These are phyloP conservation scores for Barnettozyma wickerhamii DNA, from an alignment of 805 yeast species.

Conservation along the genomic window DNA sequence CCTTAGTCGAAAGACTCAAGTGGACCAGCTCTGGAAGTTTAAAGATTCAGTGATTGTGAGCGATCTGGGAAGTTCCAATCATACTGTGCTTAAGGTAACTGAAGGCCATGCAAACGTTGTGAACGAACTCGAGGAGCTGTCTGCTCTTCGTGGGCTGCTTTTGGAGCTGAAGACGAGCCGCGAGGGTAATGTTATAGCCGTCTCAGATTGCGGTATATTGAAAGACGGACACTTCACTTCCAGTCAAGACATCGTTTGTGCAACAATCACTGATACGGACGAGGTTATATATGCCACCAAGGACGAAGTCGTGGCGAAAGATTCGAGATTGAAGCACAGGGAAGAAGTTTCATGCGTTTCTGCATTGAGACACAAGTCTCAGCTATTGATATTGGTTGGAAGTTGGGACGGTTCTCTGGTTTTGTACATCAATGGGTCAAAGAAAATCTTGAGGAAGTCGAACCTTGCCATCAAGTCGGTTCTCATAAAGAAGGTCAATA, in stretches of 20 bases:
- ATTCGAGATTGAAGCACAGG: background rate
- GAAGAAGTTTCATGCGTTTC: slow-evolving; percentile 17
- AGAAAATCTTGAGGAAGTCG: slow-evolving; percentile 3
- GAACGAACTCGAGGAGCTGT: slow-evolving; percentile 11
- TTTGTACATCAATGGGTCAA: slow-evolving; percentile 8
- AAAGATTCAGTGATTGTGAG: slow-evolving; percentile 8
- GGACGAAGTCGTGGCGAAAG: slow-evolving; percentile 1
- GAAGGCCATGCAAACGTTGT: background rate
- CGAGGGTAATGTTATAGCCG: slow-evolving; percentile 3
- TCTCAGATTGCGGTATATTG: slow-evolving; percentile 21
- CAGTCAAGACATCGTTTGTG: background rate
- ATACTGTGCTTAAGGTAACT: background rate
- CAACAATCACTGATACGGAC: background rate
- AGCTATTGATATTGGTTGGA: slow-evolving; percentile 14
- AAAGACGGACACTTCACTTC: slow-evolving; percentile 6
- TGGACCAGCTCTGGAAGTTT: slow-evolving; percentile 17
- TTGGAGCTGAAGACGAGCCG: slow-evolving; percentile 10
- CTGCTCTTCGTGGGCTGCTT: slow-evolving; percentile 13
- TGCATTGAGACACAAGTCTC: slow-evolving; percentile 1
- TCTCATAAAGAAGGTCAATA: slow-evolving; percentile 9
- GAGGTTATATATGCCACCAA: slow-evolving; percentile 1
- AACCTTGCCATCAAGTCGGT: slow-evolving; percentile 18
- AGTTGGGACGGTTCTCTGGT: slow-evolving; percentile 22
- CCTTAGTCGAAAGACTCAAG: no score
- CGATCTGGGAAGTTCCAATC: slow-evolving; percentile 1